Evolutionary conservation across 2,329 filamentous ascomycete genomes (phyloP).

Genomic region (Colletotrichum tanaceti): DNA sequence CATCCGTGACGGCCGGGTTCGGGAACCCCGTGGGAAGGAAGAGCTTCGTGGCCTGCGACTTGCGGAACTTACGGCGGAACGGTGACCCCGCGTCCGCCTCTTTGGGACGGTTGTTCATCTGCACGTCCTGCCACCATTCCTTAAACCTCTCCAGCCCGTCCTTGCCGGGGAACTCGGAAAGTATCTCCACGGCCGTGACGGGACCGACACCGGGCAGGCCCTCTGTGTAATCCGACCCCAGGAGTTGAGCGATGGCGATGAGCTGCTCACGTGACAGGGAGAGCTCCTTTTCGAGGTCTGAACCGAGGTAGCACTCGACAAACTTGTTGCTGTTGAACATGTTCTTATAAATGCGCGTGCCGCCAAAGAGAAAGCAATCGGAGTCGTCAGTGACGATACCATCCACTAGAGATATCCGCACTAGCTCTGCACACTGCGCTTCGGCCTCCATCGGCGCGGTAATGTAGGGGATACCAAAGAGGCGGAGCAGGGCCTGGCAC

Average conservation of each 20-base stretch:
- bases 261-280: constrained; percentile 87
- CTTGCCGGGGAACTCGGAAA: constrained; percentile 83
- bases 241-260: constrained; percentile 88
- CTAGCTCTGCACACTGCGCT: constrained; percentile 94
- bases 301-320: constrained; percentile 91
- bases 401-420: constrained; percentile 87
- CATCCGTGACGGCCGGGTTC: constrained; percentile 78
- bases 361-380: constrained; percentile 96
- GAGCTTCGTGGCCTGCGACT: constrained; percentile 81
- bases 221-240: constrained; percentile 95
- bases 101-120: constrained; percentile 72
- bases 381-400: constrained; percentile 98
- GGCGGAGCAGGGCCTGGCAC: constrained; percentile 87
- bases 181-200: constrained; percentile 92
- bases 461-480: constrained; percentile 96
- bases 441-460: constrained; percentile 99
- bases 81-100: constrained; percentile 68
- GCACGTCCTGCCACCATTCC: constrained; percentile 88
- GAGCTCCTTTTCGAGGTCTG: constrained; percentile 89
- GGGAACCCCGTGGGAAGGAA: constrained; percentile 88
- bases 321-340: constrained; percentile 99
- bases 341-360: constrained; percentile 97
- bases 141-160: constrained; percentile 78
- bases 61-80: constrained; percentile 89
- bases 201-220: constrained; percentile 91